A percentile compares a stretch with the other conserved stretches of the same genome.
phyloP scores from a whole-genome alignment of 1,139 yeast species.

The Lipomyces yarrowii region DNA sequence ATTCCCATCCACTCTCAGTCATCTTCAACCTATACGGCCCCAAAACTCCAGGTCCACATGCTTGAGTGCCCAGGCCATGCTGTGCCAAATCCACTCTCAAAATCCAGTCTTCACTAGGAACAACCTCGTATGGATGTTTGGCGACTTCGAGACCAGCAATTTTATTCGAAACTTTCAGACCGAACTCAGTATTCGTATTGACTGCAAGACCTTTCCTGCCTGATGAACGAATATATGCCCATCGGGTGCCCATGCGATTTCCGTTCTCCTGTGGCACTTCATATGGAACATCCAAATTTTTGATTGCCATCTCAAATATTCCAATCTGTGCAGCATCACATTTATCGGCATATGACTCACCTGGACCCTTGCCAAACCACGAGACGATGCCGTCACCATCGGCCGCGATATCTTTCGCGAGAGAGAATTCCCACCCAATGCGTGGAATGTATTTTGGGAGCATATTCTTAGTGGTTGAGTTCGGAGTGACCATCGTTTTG shows the following conservation, averaged over 20 bases:
- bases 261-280: constrained; percentile 48
- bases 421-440: constrained; percentile 37
- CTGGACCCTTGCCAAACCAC: constrained; percentile 47
- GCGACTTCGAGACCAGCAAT: constrained; percentile 38
- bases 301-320: constrained; percentile 31
- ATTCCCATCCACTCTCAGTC: constrained; percentile 9
- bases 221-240: constrained; percentile 32
- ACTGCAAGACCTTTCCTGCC: constrained; percentile 8
- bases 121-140: constrained; percentile 41
- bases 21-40: constrained; percentile 36
- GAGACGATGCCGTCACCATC: constrained; percentile 33
- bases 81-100: constrained; percentile 43
- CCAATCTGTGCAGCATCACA: constrained; percentile 41
- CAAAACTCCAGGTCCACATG: constrained; percentile 44
- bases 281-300: constrained; percentile 38
- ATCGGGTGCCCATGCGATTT: constrained; percentile 43
- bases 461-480: constrained; percentile 2
- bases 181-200: constrained; percentile 18
- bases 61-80: constrained; percentile 46
- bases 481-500: constrained; percentile 12
- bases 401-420: constrained; percentile 26
- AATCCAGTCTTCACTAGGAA: constrained; percentile 32
- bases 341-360: constrained; percentile 45
- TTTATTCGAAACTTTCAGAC: constrained; percentile 38
- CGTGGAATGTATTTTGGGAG: constrained; percentile 36